These are phyloP conservation scores for Poteriospumella lacustris DNA, from an alignment of 108 stramenopile species.

Conservation along the genomic window DNA sequence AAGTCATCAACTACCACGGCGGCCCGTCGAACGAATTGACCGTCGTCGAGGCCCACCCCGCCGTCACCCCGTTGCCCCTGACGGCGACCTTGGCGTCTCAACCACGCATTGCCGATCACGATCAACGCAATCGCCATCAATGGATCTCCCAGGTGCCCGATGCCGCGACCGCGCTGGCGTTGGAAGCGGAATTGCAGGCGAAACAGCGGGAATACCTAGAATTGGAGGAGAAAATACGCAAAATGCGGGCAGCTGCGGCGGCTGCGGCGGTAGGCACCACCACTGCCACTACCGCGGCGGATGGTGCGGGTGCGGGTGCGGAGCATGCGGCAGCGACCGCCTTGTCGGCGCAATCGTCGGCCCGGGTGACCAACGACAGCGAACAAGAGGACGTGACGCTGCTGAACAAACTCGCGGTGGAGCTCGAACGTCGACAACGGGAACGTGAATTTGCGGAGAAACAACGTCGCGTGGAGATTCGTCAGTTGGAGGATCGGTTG, in stretches of 20 bases:
- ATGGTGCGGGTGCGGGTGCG: neutral
- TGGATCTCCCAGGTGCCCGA: neutral
- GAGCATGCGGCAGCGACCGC: neutral
- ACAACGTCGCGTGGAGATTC: neutral
- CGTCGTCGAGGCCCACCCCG: too few species aligned
- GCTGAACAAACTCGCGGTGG: slow-evolving; percentile 2
- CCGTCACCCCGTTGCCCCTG: too few species aligned
- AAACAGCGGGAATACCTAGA: neutral
- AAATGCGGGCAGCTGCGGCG: neutral
- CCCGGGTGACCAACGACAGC: neutral
- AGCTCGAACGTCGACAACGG: neutral
- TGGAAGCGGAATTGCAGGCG: neutral
- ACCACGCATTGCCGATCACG: neutral
- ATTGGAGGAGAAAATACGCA: neutral
- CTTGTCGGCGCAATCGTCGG: neutral
- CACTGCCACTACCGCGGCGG: neutral
- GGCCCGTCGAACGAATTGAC: too few species aligned
- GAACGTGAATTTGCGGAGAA: slow-evolving; percentile 26
- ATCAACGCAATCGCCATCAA: neutral
- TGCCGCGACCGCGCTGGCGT: neutral
- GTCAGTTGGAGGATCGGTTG: neutral
- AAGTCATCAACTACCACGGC: too few species aligned
- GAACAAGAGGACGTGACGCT: slow-evolving; percentile 18
- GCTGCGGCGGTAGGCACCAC: slow-evolving; percentile 34
- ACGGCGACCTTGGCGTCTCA: too few species aligned